Evolutionary conservation across 345 rosid genomes (phyloP), one percentile per base, ranked within the genome.

Genomic region (Turritis glabra): DNA sequence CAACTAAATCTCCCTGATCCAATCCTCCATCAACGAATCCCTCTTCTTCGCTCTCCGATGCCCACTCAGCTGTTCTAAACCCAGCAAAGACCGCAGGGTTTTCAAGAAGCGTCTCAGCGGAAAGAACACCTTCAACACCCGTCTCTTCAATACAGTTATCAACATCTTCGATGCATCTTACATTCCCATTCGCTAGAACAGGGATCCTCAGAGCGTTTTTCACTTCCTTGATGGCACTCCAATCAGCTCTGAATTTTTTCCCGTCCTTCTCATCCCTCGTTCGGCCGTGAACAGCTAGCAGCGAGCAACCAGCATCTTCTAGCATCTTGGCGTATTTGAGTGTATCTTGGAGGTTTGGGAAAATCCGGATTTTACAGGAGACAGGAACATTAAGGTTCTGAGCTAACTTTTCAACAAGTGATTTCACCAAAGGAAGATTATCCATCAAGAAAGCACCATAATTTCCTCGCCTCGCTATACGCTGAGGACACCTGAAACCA

Each of bases 361-460:
- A 93, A 5, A 91, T 69, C 11, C 98, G 85, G 73, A 95, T 95
- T 72, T 95, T 95, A 80, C 99, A 92, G 0, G 99, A 95, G 23
- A 95, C 96, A 0, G 89, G 99, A 18, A 89, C 92, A 56, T 55
- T 33, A 54, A 91, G 89, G 56, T 85, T 95, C 69, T 25, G 67
- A 74, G 78, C 85, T 68, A 95, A 73, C 69, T 92, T 95, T 62
- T 89, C 93, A 25, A 95, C 97, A 14, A 95, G 79, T 19, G 96
- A 85, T 75, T 90, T 87, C 63, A 92, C 90, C 3, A 95, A 83
- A 30, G 94, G 96, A 72, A 95, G 96, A 61, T 95, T 86, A 80
- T 95, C 98, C 99, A 95, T 95, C 67, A 95, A 44, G 76, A 95
- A 95, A 17, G 98, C 99, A 65, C 99, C 99, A 37, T 95, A 95